Evolutionary conservation across 2,329 filamentous ascomycete species (phyloP).

Genomic region (Zymoseptoria passerinii): DNA sequence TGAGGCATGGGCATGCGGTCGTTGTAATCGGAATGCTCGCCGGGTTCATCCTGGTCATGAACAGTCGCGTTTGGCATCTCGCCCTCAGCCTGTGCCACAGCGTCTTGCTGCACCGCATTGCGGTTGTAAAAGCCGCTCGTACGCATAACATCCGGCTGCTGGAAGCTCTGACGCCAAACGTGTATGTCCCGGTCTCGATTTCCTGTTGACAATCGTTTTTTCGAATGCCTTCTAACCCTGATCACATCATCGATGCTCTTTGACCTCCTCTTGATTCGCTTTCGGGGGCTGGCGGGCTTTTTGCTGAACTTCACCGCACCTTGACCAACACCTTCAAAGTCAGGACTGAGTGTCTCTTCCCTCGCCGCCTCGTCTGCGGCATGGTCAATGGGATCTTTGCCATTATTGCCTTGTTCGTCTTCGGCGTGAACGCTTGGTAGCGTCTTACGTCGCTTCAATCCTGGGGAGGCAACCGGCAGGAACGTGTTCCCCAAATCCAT

Average conservation of each 20-base stretch:
- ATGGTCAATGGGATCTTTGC: neutral
- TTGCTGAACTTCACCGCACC: neutral
- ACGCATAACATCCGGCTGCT: conserved; percentile 21
- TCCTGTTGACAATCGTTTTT: neutral
- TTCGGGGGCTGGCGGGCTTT: neutral
- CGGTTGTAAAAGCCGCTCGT: conserved; percentile 21
- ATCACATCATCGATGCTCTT: conserved; percentile 28
- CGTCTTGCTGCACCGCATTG: neutral
- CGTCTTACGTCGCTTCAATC: conserved; percentile 25
- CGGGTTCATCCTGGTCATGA: neutral
- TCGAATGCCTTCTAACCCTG: neutral
- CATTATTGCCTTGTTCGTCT: neutral
- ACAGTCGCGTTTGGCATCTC: neutral
- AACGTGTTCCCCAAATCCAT: conserved; percentile 29
- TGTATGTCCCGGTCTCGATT: conserved; percentile 29
- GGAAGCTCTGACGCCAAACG: conserved; percentile 30
- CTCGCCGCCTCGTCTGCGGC: neutral
- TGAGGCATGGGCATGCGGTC: neutral
- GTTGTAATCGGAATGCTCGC: neutral
- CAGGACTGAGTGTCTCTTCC: neutral
- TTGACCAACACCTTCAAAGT: neutral
- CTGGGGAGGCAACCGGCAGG: conserved; percentile 15
- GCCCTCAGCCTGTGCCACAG: conserved; percentile 1
- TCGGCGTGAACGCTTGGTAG: conserved; percentile 13
- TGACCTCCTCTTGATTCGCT: conserved; percentile 26